These are phyloP conservation scores for Beauveria varroae DNA, from an alignment of 2,329 filamentous ascomycete genomes.

Conservation along the genomic window DNA sequence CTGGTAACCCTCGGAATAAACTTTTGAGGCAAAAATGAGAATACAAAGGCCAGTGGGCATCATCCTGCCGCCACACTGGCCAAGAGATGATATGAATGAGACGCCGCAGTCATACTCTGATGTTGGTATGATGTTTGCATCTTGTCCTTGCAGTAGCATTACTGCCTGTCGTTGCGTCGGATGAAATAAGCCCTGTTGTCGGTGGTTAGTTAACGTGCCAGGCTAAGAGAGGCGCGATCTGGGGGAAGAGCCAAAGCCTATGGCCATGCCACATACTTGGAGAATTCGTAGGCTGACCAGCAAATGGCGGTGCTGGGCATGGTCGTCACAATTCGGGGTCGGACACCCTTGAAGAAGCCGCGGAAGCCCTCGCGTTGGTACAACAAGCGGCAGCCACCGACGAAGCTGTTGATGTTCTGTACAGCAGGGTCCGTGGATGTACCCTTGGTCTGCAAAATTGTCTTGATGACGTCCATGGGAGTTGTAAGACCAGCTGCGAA, in stretches of 20 bases:
- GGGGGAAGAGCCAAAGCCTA: neutral
- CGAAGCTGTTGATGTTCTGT: slow-evolving; percentile 74
- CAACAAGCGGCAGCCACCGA: slow-evolving; percentile 72
- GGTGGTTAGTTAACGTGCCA: neutral
- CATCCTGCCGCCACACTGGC: neutral
- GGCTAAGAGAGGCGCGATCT: neutral
- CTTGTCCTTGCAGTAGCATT: slow-evolving; percentile 13
- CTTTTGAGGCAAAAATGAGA: neutral
- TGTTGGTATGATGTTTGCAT: neutral
- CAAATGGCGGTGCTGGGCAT: slow-evolving; percentile 99
- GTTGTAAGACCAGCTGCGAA: slow-evolving; percentile 91
- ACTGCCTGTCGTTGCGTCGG: slow-evolving; percentile 39
- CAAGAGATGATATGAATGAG: neutral
- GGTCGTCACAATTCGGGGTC: slow-evolving; percentile 85
- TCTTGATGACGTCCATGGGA: slow-evolving; percentile 97
- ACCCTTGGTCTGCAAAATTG: slow-evolving; percentile 87
- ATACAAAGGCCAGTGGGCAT: slow-evolving; percentile 4
- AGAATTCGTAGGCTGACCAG: slow-evolving; percentile 74
- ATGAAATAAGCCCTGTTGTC: slow-evolving; percentile 52
- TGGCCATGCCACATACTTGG: slow-evolving; percentile 44
- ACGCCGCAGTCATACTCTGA: neutral
- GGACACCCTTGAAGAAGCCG: slow-evolving; percentile 90
- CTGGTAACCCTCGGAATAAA: slow-evolving; percentile 1
- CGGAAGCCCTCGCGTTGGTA: slow-evolving; percentile 74
- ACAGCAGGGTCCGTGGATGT: slow-evolving; percentile 74